Evolutionary conservation across 441 rosid genomes (phyloP), one percentile per base, ranked within the genome.

Genomic region (Gossypium gossypioides): DNA sequence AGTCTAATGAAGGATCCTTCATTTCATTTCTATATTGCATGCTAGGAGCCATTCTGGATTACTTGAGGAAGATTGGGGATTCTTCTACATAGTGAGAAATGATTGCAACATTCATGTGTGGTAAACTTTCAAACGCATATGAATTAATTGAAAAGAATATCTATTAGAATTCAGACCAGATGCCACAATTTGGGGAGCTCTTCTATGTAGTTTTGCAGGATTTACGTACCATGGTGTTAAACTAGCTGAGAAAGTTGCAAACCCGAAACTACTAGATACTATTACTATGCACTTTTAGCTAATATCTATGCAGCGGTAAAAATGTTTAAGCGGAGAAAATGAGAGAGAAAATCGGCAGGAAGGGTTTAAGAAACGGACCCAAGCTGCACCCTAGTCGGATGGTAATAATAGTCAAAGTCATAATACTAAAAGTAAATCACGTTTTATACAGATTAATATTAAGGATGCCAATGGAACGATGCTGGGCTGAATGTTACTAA

Each of bases 1-100:
- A 37, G 10, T 37, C 42, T 37, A 37, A 87, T 74, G 84, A 77
- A 76, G 82, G 88, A 60, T 86, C 92, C 21, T 40, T 40, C 44
- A 40, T 40, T 89, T 86, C 65, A 70, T 83, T 51, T 85, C 95
- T 24, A 40, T 88, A 7, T 68, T 89, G 4, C 84, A 85, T 62
- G 87, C 91, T 72, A 86, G 91, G 76, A 84, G 86, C 70, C 92
- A 89, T 71, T 83, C 89, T 50, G 91, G 92, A 12, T 69, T 88
- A 73, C 67, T 80, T n/a, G 79, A 84, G 18, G 89, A 88, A 86
- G 92, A 91, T 29, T 79, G 89, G 92, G 85, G 79, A 68, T 84
- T 89, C 84, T 88, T 86, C 76, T 82, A 88, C 72, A 75, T 75
- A 19, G 88, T 90, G 93, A 81, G 66, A 50, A 78, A 88, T 0